Percentiles rank a stretch among this genome's conserved stretches.
phyloP scores from a whole-genome alignment of 139 green algal genomes.

The Axilococcus clingmanii region DNA sequence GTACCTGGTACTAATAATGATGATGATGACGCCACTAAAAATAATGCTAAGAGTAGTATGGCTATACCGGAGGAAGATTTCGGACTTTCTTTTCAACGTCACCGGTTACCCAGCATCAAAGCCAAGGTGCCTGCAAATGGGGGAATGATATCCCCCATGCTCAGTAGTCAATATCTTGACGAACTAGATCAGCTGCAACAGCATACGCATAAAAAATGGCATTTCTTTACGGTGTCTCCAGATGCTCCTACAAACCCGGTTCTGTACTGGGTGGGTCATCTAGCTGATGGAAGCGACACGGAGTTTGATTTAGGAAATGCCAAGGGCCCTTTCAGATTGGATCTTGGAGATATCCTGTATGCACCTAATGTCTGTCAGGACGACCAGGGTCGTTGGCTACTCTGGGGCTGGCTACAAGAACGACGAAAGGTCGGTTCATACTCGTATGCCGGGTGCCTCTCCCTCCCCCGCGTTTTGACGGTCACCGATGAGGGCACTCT shows the following conservation, averaged over 20 bases:
- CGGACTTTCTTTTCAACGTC: too few relatives aligned
- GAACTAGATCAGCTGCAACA: too few relatives aligned
- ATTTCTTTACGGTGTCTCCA: slow-evolving; percentile 38
- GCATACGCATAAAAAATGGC: too few relatives aligned
- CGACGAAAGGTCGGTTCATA: slow-evolving; percentile 48
- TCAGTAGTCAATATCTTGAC: too few relatives aligned
- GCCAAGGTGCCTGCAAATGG: too few relatives aligned
- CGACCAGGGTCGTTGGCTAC: slow-evolving; percentile 51
- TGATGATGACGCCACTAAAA: too few relatives aligned
- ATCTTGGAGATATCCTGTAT: slow-evolving; percentile 54
- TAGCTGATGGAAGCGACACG: slow-evolving; percentile 4
- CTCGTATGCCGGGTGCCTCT: slow-evolving; percentile 76
- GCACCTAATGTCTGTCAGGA: slow-evolving; percentile 48
- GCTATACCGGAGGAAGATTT: too few relatives aligned
- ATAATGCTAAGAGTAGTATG: too few relatives aligned
- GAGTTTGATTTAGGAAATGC: slow-evolving; percentile 30
- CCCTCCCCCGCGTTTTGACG: slow-evolving; percentile 54
- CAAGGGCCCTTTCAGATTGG: slow-evolving; percentile 37
- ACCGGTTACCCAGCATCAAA: too few relatives aligned
- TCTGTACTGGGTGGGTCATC: slow-evolving; percentile 37
- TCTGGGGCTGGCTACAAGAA: slow-evolving; percentile 86
- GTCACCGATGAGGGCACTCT: slow-evolving; percentile 27
- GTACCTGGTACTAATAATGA: too few relatives aligned
- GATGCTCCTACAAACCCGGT: slow-evolving; percentile 50
- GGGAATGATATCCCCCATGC: too few relatives aligned